A percentile compares a stretch with the other conserved stretches of the same genome.
Conservation (phyloP, 257 asterid genomes). For the Eucommia ulmoides region DNA sequence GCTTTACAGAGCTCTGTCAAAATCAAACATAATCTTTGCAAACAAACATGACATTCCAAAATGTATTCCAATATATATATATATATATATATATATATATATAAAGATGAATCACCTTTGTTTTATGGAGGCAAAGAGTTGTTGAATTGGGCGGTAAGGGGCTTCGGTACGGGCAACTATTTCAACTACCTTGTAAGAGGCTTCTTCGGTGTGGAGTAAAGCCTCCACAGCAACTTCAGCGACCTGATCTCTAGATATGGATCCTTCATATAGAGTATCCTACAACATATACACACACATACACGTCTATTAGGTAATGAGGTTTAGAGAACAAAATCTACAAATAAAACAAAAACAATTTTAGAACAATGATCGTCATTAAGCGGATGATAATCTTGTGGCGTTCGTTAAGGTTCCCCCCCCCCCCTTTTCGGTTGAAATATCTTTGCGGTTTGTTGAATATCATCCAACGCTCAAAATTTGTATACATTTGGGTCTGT, state of each 20-base stretch:
- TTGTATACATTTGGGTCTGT: too few relatives aligned
- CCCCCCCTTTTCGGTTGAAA: neutral
- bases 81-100: too few relatives aligned
- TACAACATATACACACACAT: slow-evolving; percentile 12
- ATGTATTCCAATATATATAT: too few relatives aligned
- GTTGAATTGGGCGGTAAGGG: slow-evolving; percentile 60
- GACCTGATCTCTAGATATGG: slow-evolving; percentile 88
- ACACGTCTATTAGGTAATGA: neutral
- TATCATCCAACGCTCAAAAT: neutral
- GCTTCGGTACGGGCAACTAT: slow-evolving; percentile 71
- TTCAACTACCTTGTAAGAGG: slow-evolving; percentile 78
- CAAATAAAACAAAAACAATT: neutral
- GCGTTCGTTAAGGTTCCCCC: neutral
- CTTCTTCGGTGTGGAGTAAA: slow-evolving; percentile 50
- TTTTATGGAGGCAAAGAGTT: slow-evolving; percentile 62
- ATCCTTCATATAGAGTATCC: slow-evolving; percentile 82
- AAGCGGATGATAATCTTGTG: neutral
- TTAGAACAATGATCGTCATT: neutral
- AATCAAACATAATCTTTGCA: too few relatives aligned
- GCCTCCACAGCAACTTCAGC: slow-evolving; percentile 95
- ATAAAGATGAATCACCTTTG: slow-evolving; percentile 40
- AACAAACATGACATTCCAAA: too few relatives aligned
- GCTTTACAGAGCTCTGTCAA: too few relatives aligned
- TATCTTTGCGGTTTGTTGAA: neutral
- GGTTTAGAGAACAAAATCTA: neutral